phyloP scores from a whole-genome alignment of 164 flowering plant species.

The Tinospora cordifolia region DNA sequence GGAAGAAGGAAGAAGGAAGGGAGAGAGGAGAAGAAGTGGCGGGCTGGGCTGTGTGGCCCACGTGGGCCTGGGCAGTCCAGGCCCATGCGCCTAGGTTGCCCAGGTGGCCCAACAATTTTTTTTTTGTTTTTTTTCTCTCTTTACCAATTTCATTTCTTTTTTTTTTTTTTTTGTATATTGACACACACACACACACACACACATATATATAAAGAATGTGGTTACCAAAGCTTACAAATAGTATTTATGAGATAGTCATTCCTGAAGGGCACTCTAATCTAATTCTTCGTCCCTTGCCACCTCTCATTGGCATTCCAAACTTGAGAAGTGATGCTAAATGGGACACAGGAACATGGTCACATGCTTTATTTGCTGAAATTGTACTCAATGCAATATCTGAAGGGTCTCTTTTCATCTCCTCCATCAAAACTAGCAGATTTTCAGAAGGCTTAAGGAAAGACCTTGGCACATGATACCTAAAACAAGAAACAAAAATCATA shows the following conservation, averaged over 20 bases:
- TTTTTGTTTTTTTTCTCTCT: too few species aligned
- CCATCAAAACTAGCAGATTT: conserved; percentile 58
- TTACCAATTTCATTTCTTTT: too few species aligned
- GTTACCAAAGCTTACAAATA: conserved; percentile 63
- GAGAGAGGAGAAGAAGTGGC: too few species aligned
- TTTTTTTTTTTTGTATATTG: too few species aligned
- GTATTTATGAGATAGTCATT: conserved; percentile 33
- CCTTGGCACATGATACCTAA: conserved; percentile 73
- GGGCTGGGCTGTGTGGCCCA: too few species aligned
- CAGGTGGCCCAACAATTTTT: too few species aligned
- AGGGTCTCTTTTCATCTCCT: conserved; percentile 67
- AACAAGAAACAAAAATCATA: background rate
- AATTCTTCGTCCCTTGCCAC: conserved; percentile 23
- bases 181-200: too few species aligned
- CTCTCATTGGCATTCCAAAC: conserved; percentile 11
- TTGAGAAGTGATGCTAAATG: conserved; percentile 26
- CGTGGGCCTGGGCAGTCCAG: too few species aligned
- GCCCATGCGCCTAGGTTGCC: too few species aligned
- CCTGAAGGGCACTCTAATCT: conserved; percentile 38
- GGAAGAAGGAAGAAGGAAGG: too few species aligned
- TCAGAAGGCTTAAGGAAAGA: conserved; percentile 52
- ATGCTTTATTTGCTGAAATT: conserved; percentile 29
- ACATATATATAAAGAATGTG: too few species aligned
- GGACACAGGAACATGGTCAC: conserved; percentile 31
- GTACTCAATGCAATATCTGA: conserved; percentile 42